Evolutionary conservation across 1,284 basidiomycete species (phyloP).

Genomic region (Puccinia horiana): DNA sequence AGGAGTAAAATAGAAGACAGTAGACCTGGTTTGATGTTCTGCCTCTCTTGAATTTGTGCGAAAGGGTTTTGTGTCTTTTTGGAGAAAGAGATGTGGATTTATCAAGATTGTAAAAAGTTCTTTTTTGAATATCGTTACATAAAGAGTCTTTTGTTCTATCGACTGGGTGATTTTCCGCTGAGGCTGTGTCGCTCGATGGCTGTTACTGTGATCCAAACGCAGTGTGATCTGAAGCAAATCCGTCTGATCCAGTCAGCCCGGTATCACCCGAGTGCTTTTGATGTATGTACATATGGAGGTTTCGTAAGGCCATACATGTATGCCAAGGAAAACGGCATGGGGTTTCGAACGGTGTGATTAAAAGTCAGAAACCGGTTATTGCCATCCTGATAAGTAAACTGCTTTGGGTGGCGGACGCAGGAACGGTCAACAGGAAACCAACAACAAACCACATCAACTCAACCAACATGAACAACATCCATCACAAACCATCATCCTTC

Average conservation of each 20-base stretch:
- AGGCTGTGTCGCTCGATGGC: too few species aligned
- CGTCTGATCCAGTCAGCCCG: not conserved
- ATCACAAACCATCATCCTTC: not conserved
- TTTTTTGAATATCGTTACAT: too few species aligned
- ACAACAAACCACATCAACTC: not conserved
- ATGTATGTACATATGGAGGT: not conserved
- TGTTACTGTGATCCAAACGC: not conserved
- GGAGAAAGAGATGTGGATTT: too few species aligned
- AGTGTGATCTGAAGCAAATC: not conserved
- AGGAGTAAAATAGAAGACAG: too few species aligned
- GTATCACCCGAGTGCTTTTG: not conserved
- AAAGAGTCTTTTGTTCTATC: not conserved
- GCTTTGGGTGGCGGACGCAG: too few species aligned
- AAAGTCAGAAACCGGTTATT: not conserved
- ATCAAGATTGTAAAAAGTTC: too few species aligned
- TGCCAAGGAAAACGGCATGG: not conserved
- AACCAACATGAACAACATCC: not conserved
- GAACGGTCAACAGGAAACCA: constrained; percentile 5
- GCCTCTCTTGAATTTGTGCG: too few species aligned
- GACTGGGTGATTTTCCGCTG: not conserved
- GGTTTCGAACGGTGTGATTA: not conserved
- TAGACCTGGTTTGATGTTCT: too few species aligned
- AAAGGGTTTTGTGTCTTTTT: too few species aligned
- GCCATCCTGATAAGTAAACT: not conserved
- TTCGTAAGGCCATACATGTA: not conserved